A percentile compares a stretch with the other conserved stretches of the same genome.
These are phyloP conservation scores for Populus tomentosa DNA, from an alignment of 441 rosid species.

Conservation along the genomic window DNA sequence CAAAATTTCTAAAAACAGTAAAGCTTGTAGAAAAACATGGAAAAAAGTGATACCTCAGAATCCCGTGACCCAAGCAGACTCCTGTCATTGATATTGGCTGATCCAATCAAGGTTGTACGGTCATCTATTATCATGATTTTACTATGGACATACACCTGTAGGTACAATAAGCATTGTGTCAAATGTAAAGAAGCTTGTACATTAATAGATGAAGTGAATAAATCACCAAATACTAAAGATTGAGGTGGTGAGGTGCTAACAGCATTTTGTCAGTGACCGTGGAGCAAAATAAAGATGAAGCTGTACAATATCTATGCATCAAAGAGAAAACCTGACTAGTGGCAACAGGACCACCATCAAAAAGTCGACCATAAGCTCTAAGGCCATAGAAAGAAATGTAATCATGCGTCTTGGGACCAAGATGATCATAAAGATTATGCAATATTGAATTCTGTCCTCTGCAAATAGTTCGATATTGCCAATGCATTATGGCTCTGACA, in stretches of 20 bases:
- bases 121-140: conserved; percentile 95
- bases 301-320: background rate
- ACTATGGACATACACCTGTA: conserved; percentile 96
- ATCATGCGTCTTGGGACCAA: conserved; percentile 75
- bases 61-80: conserved; percentile 99
- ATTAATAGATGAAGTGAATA: no score
- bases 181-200: background rate
- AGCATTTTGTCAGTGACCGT: background rate
- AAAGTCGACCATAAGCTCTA: conserved; percentile 80
- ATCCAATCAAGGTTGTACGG: conserved; percentile 66
- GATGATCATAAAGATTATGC: conserved; percentile 63
- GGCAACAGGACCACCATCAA: conserved; percentile 82
- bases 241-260: background rate
- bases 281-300: background rate
- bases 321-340: conserved; percentile 68
- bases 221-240: background rate
- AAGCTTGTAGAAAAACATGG: background rate
- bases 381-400: conserved; percentile 97
- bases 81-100: conserved; percentile 94
- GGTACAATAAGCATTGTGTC: background rate
- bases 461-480: conserved; percentile 97
- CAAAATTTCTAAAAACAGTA: background rate
- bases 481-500: conserved; percentile 99
- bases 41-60: conserved; percentile 68
- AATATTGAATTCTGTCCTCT: conserved; percentile 86